A percentile compares a stretch with the other conserved stretches of the same genome.
Conservation (phyloP, 1,139 yeast genomes). For the Hanseniaspora gamundiae region DNA sequence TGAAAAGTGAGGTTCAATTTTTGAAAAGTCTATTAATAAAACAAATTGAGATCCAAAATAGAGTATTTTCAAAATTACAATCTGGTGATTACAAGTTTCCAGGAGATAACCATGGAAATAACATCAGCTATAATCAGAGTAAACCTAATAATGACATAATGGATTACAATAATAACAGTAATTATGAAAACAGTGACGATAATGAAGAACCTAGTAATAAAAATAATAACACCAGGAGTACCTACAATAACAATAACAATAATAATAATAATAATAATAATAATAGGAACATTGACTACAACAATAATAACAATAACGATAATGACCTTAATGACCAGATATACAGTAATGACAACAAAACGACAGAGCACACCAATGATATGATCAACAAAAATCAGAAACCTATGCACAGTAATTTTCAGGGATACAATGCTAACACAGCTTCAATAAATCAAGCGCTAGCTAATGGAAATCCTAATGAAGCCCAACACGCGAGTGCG, state of each 20-base stretch:
- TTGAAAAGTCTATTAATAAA: neutral
- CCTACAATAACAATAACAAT: neutral
- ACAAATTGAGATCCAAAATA: neutral
- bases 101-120: neutral
- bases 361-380: neutral
- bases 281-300: neutral
- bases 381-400: neutral
- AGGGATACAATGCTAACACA: too few species aligned
- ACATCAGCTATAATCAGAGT: neutral
- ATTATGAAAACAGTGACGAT: neutral
- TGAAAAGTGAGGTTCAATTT: neutral
- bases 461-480: too few species aligned
- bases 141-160: neutral
- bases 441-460: too few species aligned
- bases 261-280: neutral
- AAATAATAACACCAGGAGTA: neutral
- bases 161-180: neutral
- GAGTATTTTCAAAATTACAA: neutral
- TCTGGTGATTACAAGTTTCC: neutral
- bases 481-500: too few species aligned
- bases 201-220: neutral
- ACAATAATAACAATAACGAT: neutral
- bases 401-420: too few species aligned
- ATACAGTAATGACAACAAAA: neutral
- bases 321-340: neutral